A percentile compares a stretch with the other conserved stretches of the same genome.
Evolutionary conservation across 2,329 filamentous ascomycete species (phyloP).

Genomic region (Colletotrichum liaoningense): DNA sequence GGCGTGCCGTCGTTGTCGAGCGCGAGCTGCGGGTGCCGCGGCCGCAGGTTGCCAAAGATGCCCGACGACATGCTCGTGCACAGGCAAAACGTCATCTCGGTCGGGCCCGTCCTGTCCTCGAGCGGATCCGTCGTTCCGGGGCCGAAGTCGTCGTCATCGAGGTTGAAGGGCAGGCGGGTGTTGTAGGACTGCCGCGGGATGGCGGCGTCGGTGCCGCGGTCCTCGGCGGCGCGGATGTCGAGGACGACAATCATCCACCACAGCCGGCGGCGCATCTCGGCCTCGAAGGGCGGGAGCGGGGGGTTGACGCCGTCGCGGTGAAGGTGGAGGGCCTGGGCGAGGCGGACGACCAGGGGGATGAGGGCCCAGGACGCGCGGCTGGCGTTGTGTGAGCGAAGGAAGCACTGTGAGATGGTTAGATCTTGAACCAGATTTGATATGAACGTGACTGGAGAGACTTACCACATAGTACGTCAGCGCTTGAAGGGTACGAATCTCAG

Average conservation of each 20-base stretch:
- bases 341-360: slow-evolving; percentile 53
- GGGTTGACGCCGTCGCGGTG: slow-evolving; percentile 54
- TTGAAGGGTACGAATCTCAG: slow-evolving; percentile 52
- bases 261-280: slow-evolving; percentile 69
- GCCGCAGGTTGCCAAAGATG: slow-evolving; percentile 49
- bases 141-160: slow-evolving; percentile 64
- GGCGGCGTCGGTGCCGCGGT: slow-evolving; percentile 61
- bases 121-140: slow-evolving; percentile 50
- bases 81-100: slow-evolving; percentile 54
- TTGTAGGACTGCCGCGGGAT: slow-evolving; percentile 56
- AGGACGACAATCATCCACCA: slow-evolving; percentile 74
- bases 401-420: slow-evolving; percentile 40
- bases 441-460: slow-evolving; percentile 10
- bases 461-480: slow-evolving; percentile 55
- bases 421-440: too few relatives aligned
- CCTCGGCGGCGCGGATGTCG: slow-evolving; percentile 66
- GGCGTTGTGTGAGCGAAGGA: slow-evolving; percentile 50
- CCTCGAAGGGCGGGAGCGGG: slow-evolving; percentile 60
- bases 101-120: slow-evolving; percentile 48
- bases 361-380: slow-evolving; percentile 56
- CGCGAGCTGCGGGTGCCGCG: slow-evolving; percentile 48
- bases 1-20: slow-evolving; percentile 8
- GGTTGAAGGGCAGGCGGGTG: slow-evolving; percentile 60
- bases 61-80: slow-evolving; percentile 53
- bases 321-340: slow-evolving; percentile 55